Percentiles rank a stretch among this genome's conserved stretches.
phyloP scores from a whole-genome alignment of 805 yeast species.

The Maudiozyma serrabonitensis region DNA sequence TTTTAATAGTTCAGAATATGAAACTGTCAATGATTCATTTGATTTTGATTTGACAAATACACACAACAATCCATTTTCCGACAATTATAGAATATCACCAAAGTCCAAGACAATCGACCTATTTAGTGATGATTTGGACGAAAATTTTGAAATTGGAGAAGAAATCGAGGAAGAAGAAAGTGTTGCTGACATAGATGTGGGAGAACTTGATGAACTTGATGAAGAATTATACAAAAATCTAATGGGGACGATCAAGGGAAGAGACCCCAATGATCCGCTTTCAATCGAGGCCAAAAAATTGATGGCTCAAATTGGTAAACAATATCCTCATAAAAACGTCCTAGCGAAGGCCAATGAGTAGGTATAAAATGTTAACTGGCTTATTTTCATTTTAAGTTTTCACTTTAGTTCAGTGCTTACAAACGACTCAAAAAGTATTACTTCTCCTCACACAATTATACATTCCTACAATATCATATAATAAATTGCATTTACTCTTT shows the following conservation, averaged over 20 bases:
- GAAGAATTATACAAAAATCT: constrained; percentile 24
- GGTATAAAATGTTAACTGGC: no score
- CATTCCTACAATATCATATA: background rate
- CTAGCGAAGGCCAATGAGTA: no score
- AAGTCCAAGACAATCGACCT: constrained; percentile 4
- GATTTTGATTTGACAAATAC: background rate
- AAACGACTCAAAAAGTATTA: no score
- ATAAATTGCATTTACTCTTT: background rate
- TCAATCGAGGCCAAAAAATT: background rate
- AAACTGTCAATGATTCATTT: background rate
- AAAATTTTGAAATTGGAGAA: constrained; percentile 18
- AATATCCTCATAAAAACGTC: background rate
- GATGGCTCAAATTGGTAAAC: background rate
- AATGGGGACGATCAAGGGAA: constrained; percentile 6
- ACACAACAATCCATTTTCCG: background rate
- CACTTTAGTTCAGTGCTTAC: no score
- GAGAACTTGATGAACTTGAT: constrained; percentile 25
- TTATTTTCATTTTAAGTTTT: no score
- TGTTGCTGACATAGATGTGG: constrained; percentile 21
- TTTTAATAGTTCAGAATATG: background rate
- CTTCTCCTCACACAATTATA: background rate
- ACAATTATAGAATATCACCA: background rate
- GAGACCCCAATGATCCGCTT: background rate
- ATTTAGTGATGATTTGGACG: constrained; percentile 15
- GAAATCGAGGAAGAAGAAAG: constrained; percentile 21